A percentile compares a stretch with the other conserved stretches of the same genome.
These are phyloP conservation scores for Phaseolus lunatus DNA, from an alignment of 306 rosid species.

Conservation along the genomic window DNA sequence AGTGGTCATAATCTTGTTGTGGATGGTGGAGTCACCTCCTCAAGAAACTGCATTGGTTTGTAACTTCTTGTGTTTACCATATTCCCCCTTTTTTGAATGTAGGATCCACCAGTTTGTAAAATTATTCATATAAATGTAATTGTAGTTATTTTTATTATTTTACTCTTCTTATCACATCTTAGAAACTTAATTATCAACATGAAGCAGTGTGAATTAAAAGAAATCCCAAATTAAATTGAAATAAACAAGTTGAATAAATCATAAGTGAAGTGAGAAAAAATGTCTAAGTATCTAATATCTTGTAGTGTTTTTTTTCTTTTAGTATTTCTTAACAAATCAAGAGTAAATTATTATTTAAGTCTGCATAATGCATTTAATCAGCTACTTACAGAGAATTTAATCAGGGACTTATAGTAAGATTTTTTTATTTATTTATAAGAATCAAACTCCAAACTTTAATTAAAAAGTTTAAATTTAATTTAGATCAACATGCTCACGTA, in stretches of 20 bases:
- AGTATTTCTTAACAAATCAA: neutral
- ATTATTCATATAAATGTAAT: neutral
- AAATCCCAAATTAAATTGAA: neutral
- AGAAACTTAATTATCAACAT: neutral
- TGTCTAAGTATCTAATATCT: neutral
- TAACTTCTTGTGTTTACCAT: neutral
- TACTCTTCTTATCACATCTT: neutral
- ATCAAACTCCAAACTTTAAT: too few relatives aligned
- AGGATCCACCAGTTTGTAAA: neutral
- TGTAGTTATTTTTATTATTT: neutral
- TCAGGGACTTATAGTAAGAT: too few relatives aligned
- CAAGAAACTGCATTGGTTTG: slow-evolving; percentile 72
- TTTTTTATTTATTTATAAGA: neutral
- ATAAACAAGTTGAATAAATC: neutral
- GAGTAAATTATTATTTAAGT: neutral
- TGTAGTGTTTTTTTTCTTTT: neutral
- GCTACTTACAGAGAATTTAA: too few relatives aligned
- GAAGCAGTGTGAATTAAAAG: neutral
- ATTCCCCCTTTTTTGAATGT: neutral
- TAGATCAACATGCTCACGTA: neutral
- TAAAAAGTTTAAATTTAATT: too few relatives aligned
- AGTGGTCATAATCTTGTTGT: slow-evolving; percentile 89
- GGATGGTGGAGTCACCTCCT: slow-evolving; percentile 81
- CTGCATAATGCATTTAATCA: too few relatives aligned
- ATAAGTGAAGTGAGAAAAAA: neutral